Evolutionary conservation across 805 yeast genomes (phyloP).

Genomic region (Cyberlindnera mississippiensis): DNA sequence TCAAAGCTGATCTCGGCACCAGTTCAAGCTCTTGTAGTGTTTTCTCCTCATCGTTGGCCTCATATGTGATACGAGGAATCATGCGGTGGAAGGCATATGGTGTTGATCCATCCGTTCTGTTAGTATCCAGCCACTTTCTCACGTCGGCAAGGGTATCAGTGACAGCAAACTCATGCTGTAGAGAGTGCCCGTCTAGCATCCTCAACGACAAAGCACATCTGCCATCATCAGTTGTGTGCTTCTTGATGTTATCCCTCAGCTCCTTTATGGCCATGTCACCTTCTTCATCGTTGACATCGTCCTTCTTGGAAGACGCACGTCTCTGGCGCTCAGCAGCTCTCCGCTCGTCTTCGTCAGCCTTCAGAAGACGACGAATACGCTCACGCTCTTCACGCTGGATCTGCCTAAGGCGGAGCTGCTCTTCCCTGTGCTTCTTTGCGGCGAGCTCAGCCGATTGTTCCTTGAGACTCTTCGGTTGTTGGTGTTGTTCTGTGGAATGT

Average conservation of each 20-base stretch:
- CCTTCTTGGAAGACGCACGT: constrained; percentile 18
- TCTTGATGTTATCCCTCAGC: constrained; percentile 21
- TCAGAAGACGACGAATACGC: constrained; percentile 48
- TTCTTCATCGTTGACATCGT: constrained; percentile 29
- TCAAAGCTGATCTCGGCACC: constrained; percentile 69
- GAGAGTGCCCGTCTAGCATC: constrained; percentile 60
- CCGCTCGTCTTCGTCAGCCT: constrained; percentile 51
- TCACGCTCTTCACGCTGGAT: constrained; percentile 47
- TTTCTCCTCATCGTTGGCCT: constrained; percentile 55
- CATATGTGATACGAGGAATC: constrained; percentile 60
- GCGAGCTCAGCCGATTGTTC: constrained; percentile 40
- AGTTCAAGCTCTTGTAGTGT: constrained; percentile 53
- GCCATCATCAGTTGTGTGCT: constrained; percentile 2
- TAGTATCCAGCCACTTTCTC: constrained; percentile 53
- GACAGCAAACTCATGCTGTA: constrained; percentile 47
- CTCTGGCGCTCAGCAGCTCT: constrained; percentile 18
- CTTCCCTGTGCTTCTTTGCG: constrained; percentile 36
- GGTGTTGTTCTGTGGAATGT: constrained; percentile 1
- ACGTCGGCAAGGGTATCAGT: constrained; percentile 50
- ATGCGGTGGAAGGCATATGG: constrained; percentile 46
- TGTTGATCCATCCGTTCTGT: constrained; percentile 44
- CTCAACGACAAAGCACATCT: constrained; percentile 52
- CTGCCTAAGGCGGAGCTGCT: constrained; percentile 32
- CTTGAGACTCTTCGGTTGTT: constrained; percentile 30
- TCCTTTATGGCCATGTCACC: constrained; percentile 23